These are phyloP conservation scores for Cardiospermum halicacabum DNA, from an alignment of 345 rosid species.

Conservation along the genomic window DNA sequence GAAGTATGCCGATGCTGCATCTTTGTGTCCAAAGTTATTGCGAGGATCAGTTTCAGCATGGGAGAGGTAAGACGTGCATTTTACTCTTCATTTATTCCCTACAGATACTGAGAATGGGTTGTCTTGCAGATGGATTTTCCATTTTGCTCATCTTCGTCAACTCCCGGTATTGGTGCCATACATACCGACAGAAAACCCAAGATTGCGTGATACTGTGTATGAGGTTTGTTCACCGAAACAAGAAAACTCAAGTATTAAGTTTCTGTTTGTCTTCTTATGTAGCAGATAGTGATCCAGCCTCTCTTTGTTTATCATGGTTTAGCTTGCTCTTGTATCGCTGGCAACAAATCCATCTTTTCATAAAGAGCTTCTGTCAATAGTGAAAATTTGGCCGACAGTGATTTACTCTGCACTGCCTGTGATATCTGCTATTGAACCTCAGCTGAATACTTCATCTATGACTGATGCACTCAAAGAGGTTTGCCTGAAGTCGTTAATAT, in stretches of 20 bases:
- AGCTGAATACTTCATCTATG: slow-evolving; percentile 89
- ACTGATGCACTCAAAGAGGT: slow-evolving; percentile 97
- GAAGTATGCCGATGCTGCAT: slow-evolving; percentile 96
- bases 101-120: slow-evolving; percentile 20
- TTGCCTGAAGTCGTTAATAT: slow-evolving; percentile 10
- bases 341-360: slow-evolving; percentile 89
- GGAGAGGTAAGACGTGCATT: slow-evolving; percentile 67
- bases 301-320: slow-evolving; percentile 19
- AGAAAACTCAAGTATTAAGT: neutral
- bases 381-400: slow-evolving; percentile 87
- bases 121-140: slow-evolving; percentile 92
- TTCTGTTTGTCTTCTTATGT: slow-evolving; percentile 7
- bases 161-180: slow-evolving; percentile 94
- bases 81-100: slow-evolving; percentile 14
- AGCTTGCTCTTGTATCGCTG: slow-evolving; percentile 98
- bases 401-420: slow-evolving; percentile 84
- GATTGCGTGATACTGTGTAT: slow-evolving; percentile 93
- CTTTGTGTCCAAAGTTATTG: slow-evolving; percentile 90
- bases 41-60: slow-evolving; percentile 94
- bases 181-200: slow-evolving; percentile 89
- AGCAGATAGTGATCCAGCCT: slow-evolving; percentile 10
- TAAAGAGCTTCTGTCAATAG: slow-evolving; percentile 79
- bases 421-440: slow-evolving; percentile 96
- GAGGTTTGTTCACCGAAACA: slow-evolving; percentile 50
- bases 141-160: slow-evolving; percentile 98